These are phyloP conservation scores for Aspergillus avenaceus DNA, from an alignment of 495 filamentous ascomycete genomes.

Conservation along the genomic window DNA sequence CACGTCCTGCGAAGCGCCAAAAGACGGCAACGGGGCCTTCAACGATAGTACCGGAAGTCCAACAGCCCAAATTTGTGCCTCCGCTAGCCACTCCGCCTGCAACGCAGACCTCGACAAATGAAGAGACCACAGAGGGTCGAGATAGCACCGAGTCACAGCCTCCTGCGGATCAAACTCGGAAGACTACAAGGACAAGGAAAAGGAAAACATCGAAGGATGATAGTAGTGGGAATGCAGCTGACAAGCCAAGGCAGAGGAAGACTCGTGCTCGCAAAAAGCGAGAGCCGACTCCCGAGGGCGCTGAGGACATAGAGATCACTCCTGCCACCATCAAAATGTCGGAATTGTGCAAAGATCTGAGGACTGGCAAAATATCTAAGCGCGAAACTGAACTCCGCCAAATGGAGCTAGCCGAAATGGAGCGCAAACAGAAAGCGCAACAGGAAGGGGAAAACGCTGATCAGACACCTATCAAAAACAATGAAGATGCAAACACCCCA, in stretches of 20 bases:
- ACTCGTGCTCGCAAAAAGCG: conserved; percentile 38
- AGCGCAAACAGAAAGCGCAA: conserved; percentile 41
- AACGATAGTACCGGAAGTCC: not conserved
- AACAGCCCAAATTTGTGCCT: not conserved
- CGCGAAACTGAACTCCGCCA: conserved; percentile 55
- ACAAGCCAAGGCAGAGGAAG: conserved; percentile 25
- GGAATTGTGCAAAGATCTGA: conserved; percentile 71
- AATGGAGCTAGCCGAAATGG: conserved; percentile 49
- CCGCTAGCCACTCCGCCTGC: conserved; percentile 17
- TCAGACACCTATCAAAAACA: conserved; percentile 26
- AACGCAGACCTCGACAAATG: conserved; percentile 18
- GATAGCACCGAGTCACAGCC: conserved; percentile 14
- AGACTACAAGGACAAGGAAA: conserved; percentile 18
- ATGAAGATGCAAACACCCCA: conserved; percentile 20
- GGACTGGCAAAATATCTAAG: conserved; percentile 77
- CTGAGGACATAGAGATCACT: conserved; percentile 68
- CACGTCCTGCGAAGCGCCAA: conserved; percentile 21
- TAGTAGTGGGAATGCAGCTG: conserved; percentile 17
- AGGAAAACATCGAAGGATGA: conserved; percentile 24
- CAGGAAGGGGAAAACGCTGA: conserved; percentile 27
- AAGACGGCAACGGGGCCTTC: conserved; percentile 8
- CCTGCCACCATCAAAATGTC: conserved; percentile 71
- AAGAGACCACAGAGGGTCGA: conserved; percentile 14
- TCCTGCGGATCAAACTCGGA: conserved; percentile 5
- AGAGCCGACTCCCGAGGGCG: conserved; percentile 69